Percentiles rank a stretch among this genome's conserved stretches.
These are phyloP conservation scores for Camellia granthamiana DNA, from an alignment of 148 eudicot species.

Conservation along the genomic window DNA sequence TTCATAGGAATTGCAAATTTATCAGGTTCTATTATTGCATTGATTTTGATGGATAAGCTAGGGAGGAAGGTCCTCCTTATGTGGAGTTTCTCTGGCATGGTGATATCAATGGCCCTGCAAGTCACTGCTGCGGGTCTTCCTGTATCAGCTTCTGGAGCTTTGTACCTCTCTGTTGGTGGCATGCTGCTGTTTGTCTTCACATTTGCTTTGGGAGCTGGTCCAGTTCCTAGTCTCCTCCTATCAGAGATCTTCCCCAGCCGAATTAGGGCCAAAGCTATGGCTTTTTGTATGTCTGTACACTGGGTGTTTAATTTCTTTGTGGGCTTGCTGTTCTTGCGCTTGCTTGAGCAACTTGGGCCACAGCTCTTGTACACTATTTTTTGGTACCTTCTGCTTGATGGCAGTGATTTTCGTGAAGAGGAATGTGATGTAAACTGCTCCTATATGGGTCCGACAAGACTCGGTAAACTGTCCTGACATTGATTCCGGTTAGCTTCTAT, in stretches of 20 bases:
- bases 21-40: conserved; percentile 76
- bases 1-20: too few relatives aligned
- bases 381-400: conserved; percentile 67
- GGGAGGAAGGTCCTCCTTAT: conserved; percentile 81
- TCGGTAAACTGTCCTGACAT: too few relatives aligned
- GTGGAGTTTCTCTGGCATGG: conserved; percentile 94
- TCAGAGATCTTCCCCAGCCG: conserved; percentile 72
- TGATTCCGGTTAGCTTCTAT: too few relatives aligned
- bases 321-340: conserved; percentile 79
- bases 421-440: conserved; percentile 88
- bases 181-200: conserved; percentile 81
- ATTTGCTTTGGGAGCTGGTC: conserved; percentile 92
- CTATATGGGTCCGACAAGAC: too few relatives aligned
- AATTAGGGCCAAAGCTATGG: conserved; percentile 93
- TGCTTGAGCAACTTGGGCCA: conserved; percentile 76
- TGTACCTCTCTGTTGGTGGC: conserved; percentile 76
- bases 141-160: conserved; percentile 40
- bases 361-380: conserved; percentile 68
- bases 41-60: conserved; percentile 82
- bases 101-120: conserved; percentile 69
- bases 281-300: conserved; percentile 90
- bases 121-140: conserved; percentile 59
- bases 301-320: conserved; percentile 88
- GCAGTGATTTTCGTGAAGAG: conserved; percentile 76
- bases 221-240: conserved; percentile 35